phyloP scores from a whole-genome alignment of 176 grass and related monocot genomes.

The Paspalum vaginatum region DNA sequence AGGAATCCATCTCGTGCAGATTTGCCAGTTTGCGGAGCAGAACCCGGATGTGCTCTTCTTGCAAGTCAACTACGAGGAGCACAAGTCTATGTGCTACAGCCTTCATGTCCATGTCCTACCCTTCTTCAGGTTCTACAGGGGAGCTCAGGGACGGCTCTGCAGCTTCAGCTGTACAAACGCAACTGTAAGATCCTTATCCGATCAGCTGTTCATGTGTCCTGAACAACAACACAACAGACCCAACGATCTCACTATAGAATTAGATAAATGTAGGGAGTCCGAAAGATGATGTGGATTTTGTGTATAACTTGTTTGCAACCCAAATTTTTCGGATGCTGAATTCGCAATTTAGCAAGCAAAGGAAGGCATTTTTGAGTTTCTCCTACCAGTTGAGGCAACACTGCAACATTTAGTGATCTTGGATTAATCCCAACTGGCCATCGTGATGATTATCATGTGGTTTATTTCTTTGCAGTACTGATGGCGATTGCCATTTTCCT shows the following conservation, averaged over 20 bases:
- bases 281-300: not conserved
- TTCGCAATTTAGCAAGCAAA: not conserved
- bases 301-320: not conserved
- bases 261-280: no score
- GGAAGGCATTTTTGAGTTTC: not conserved
- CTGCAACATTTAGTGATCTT: not conserved
- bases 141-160: constrained; percentile 77
- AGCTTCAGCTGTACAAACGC: constrained; percentile 98
- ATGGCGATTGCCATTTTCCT: not conserved
- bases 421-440: not conserved
- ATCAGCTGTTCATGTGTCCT: not conserved
- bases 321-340: no score
- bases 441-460: not conserved
- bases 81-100: constrained; percentile 95
- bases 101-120: constrained; percentile 92
- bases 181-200: constrained; percentile 61
- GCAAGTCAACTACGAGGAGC: constrained; percentile 90
- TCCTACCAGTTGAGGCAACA: not conserved
- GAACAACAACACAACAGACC: not conserved
- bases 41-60: constrained; percentile 83
- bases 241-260: not conserved
- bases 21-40: constrained; percentile 79
- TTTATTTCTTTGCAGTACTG: not conserved
- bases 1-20: constrained; percentile 44
- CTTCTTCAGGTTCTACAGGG: constrained; percentile 95